Evolutionary conservation across 2,329 filamentous ascomycete genomes (phyloP), one percentile per base, ranked within the genome.

Genomic region (Colletotrichum tofieldiae): DNA sequence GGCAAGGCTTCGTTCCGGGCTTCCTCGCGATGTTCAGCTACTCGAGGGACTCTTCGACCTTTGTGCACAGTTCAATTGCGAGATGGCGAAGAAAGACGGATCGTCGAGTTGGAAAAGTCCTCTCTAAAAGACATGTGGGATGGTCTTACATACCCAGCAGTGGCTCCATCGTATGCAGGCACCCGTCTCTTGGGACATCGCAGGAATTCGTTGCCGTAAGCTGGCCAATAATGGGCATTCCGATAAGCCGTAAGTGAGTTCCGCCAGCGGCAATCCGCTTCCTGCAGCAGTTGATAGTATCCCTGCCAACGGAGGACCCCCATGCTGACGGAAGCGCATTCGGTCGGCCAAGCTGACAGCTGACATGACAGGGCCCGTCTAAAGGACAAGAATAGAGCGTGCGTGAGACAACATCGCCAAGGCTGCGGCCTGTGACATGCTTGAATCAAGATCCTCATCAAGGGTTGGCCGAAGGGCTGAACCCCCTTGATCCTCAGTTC

Each of bases 191-290:
- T 16, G 29, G 29, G 26, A 23, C 16, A 18, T 32, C 5, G n/a
- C 12, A 39, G 35, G 64, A 67, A 68, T 68, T 23, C 18, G n/a
- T 51, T 16, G 29, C 65, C 69, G 69, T 71, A 71, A 59, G 35
- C 37, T 47, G 29, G 52, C 69, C 69, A 71, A 71, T 71, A 16
- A 39, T 56, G 52, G 43, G n/a, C 35, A 37, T 39, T 37, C 56
- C 51, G 51, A 39, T 63, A 35, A 41, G 37, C 39, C 37, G 43
- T 60, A 37, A 64, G 59, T 65, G 43, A 64, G 59, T 65, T 69
- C 26, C 65, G 65, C 69, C 59, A 68, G 51, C 43, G 35, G 58
- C 43, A 52, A 7, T 68, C 58, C 49, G 58, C 43, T 26, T 47
- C 49, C 41, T 29, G 35, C 29, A 51, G 12, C 20, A 29, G 47